These are phyloP conservation scores for Fusarium nematophilum DNA, from an alignment of 2,329 filamentous ascomycete genomes.

Conservation along the genomic window DNA sequence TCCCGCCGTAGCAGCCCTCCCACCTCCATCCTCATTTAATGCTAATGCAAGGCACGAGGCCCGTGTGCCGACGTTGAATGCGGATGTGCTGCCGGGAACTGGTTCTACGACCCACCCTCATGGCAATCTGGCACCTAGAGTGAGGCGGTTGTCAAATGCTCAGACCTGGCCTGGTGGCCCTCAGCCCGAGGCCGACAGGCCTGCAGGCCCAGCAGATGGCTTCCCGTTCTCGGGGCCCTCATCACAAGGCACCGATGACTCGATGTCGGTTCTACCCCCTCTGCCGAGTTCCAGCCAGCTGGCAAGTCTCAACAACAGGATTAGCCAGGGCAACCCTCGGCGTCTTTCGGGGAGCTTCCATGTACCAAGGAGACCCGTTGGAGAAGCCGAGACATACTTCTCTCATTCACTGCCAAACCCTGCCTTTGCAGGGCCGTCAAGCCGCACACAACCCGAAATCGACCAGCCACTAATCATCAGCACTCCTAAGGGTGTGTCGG, in stretches of 20 bases:
- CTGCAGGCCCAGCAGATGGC: slow-evolving; percentile 40
- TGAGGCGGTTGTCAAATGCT: slow-evolving; percentile 48
- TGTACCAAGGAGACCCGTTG: slow-evolving; percentile 55
- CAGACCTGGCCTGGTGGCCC: slow-evolving; percentile 61
- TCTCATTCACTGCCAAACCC: slow-evolving; percentile 33
- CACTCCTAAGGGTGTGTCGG: slow-evolving; percentile 66
- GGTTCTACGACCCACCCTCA: slow-evolving; percentile 30
- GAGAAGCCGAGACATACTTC: slow-evolving; percentile 39
- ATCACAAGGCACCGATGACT: slow-evolving; percentile 46
- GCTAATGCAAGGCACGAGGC: slow-evolving; percentile 8
- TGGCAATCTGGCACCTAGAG: slow-evolving; percentile 31
- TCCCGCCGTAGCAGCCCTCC: slow-evolving; percentile 6
- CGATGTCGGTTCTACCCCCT: slow-evolving; percentile 52
- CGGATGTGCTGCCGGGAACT: slow-evolving; percentile 45
- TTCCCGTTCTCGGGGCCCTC: slow-evolving; percentile 58
- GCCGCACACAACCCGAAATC: slow-evolving; percentile 41
- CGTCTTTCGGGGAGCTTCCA: slow-evolving; percentile 58
- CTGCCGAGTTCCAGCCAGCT: slow-evolving; percentile 54
- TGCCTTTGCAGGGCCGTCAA: slow-evolving; percentile 27
- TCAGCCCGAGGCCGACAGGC: slow-evolving; percentile 34
- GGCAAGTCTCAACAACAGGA: slow-evolving; percentile 51
- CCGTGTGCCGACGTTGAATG: slow-evolving; percentile 43
- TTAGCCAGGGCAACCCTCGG: slow-evolving; percentile 52
- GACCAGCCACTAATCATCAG: slow-evolving; percentile 71
- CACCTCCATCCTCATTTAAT: slow-evolving; percentile 11